phyloP scores from a whole-genome alignment of 306 rosid genomes.

The Vigna trinervia region DNA sequence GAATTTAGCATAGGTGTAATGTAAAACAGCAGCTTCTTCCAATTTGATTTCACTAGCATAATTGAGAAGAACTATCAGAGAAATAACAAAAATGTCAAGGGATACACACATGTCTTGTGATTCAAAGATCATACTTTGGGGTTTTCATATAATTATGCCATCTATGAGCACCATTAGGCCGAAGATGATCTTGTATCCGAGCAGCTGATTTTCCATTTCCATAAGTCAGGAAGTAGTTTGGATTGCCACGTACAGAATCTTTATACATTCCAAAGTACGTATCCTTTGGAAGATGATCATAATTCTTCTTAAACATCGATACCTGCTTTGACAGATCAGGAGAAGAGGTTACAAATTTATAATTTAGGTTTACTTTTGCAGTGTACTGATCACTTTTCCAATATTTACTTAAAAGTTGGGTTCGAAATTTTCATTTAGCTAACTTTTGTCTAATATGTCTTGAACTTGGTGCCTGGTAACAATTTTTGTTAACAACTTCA shows the following conservation, averaged over 20 bases:
- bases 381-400: conserved; percentile 13
- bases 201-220: conserved; percentile 99
- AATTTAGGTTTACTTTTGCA: conserved; percentile 3
- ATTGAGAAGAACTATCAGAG: conserved; percentile 41
- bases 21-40: conserved; percentile 98
- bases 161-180: conserved; percentile 99
- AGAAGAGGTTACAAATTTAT: conserved; percentile 25
- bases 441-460: background rate
- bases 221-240: conserved; percentile 94
- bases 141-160: conserved; percentile 99
- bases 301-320: conserved; percentile 95
- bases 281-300: conserved; percentile 94
- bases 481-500: background rate
- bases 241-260: conserved; percentile 91
- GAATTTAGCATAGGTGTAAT: conserved; percentile 93
- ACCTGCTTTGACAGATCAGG: conserved; percentile 56
- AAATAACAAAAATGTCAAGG: conserved; percentile 32
- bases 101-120: conserved; percentile 15
- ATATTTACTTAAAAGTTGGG: conserved; percentile 28
- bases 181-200: conserved; percentile 88
- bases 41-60: conserved; percentile 83
- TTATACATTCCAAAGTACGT: conserved; percentile 94
- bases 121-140: conserved; percentile 65
- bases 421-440: background rate
- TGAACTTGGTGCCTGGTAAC: background rate